Evolutionary conservation across 176 grass and related monocot genomes (phyloP), one percentile per base, ranked within the genome.

Genomic region (Triticum dicoccoides): DNA sequence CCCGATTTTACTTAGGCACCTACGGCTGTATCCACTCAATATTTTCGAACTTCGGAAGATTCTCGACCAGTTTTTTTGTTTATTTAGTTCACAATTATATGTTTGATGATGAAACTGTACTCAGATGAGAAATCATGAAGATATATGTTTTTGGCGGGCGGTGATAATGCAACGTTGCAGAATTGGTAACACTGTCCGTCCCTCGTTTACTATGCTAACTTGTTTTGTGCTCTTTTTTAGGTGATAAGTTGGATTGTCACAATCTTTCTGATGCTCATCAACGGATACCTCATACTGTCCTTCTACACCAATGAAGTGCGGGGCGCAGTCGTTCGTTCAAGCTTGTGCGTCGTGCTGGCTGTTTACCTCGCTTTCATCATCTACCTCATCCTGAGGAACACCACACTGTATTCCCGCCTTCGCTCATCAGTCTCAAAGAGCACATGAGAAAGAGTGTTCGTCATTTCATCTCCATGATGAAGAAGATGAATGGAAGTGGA

Each of bases 241-340:
- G 96, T 90, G 62, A 67, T 98, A 49, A 94, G 89, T 66, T 98
- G 96, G 96, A 87, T 94, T 75, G 88, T 98, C n/a, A 92, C 91
- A 6, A 74, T 79, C 9, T 94, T 98, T 86, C 84, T 98, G 65
- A 98, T 98, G 80, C 87, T 93, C 77, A 95, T 98, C 89, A 98
- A 98, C 61, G 96, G 93, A 23, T 98, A 95, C 78, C 93, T 98
- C 77, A 88, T 98, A 77, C 69, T 98, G 30, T 86, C 85, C 71
- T 98, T 98, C 86, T 95, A 94, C 58, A 62, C 89, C 41, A 79
- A 83, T 32, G 93, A 95, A 91, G 49, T 98, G 24, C 90, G 63
- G 15, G 93, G 96, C 20, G 34, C 78, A 56, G 85, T 98, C 75
- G 81, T 95, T 77, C 89, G 81, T 65, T 98, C 96, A 69, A 80